Base-by-base conservation (phyloP, 306 rosid species). In the Argentina anserina region DNA sequence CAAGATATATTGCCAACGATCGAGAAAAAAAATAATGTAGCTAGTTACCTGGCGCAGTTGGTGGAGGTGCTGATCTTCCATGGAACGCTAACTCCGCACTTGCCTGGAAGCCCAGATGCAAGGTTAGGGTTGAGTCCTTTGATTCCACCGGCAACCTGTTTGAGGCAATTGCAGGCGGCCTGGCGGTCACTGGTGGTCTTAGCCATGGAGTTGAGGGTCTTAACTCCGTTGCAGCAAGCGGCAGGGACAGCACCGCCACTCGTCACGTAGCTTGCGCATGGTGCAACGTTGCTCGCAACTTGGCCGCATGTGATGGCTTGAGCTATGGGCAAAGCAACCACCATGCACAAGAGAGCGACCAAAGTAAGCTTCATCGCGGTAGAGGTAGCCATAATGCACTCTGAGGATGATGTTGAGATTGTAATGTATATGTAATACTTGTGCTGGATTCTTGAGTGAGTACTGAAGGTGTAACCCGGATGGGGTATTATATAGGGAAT, bases 31-130 rank as follows among this genome's bases (percentile, higher is more conserved):
- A 52, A 11, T 5, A 5, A 14, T 58, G 64, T 25, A 17, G 36
- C 37, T 25, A 17, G 36, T 12, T 81, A 81, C 84, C 3, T 60
- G 13, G 41, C 50, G 69, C 97, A 89, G 75, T 92, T 71, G 17
- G 81, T 82, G 53, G 37, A 34, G 60, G 93, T 84, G 85, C 90
- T 87, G 71, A 92, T 89, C 83, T 75, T 71, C 84, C 84, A 92
- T 36, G 89, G 91, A 73, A 89, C 33, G 43, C 63, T 67, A 6
- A 92, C 83, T 1, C 89, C 83, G 7, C 96, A 90, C 39, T 64
- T 71, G 17, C 10, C 39, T 0, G 90, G 92, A 39, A 81, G 84
- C 29, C 75, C 3, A 7, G 58, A 79, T 0, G 75, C 85, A 1
- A 29, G 15, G 9, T 0, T 3, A 21, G 31, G 2, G 9, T 72